These are phyloP conservation scores for Rhododendron ferrugineum DNA, from an alignment of 148 eudicot species.

Conservation along the genomic window DNA sequence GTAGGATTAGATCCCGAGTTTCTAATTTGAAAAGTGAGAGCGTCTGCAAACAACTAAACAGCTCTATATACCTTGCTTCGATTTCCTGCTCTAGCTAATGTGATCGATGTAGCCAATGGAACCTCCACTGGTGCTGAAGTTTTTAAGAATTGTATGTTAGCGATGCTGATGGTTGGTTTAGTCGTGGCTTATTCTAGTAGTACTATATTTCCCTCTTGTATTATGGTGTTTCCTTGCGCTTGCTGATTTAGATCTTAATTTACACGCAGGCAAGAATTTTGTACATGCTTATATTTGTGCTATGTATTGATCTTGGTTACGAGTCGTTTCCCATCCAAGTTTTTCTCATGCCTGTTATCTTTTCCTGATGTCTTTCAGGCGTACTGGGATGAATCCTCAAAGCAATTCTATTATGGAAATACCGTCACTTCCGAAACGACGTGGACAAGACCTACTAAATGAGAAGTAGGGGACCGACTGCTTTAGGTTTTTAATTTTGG, in stretches of 20 bases:
- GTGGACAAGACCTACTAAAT: conserved; percentile 63
- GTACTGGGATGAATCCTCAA: conserved; percentile 79
- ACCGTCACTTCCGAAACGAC: conserved; percentile 69
- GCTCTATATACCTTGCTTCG: neutral
- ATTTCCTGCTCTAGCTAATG: neutral
- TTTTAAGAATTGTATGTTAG: neutral
- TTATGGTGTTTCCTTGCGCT: neutral
- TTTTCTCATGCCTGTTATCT: too few relatives aligned
- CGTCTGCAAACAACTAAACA: neutral
- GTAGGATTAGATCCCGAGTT: neutral
- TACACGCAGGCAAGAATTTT: neutral
- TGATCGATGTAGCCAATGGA: neutral
- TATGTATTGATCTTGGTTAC: neutral
- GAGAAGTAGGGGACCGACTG: neutral
- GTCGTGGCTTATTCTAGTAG: neutral
- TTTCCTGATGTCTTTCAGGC: conserved; percentile 33
- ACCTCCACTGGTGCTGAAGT: neutral
- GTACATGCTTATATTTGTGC: neutral
- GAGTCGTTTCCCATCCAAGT: neutral
- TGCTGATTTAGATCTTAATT: neutral
- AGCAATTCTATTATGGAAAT: conserved; percentile 78
- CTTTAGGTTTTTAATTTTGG: neutral
- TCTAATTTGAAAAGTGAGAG: neutral
- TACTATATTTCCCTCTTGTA: neutral
- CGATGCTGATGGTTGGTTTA: neutral